These are phyloP conservation scores for Globisporangium alternatum DNA, from an alignment of 352 stramenopile genomes.

Conservation along the genomic window DNA sequence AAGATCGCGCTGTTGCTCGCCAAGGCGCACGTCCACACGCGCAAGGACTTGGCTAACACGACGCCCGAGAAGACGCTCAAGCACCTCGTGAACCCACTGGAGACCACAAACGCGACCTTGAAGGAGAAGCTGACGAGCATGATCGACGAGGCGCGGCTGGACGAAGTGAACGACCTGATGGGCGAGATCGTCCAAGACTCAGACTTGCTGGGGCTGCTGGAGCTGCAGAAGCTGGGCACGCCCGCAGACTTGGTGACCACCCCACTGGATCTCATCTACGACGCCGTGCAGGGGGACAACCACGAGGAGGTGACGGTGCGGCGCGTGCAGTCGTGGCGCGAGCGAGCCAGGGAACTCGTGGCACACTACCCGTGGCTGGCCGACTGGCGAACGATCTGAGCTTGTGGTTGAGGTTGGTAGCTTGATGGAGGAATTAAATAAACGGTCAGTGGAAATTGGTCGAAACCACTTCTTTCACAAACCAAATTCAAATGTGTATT, in stretches of 20 bases:
- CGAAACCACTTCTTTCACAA: neutral
- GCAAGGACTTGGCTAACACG: slow-evolving; percentile 57
- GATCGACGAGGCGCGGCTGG: slow-evolving; percentile 66
- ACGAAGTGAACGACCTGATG: slow-evolving; percentile 83
- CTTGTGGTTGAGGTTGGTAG: no score
- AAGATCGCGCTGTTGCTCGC: slow-evolving; percentile 44
- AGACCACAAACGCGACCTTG: slow-evolving; percentile 35
- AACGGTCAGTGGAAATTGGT: no score
- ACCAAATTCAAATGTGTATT: slow-evolving; percentile 7
- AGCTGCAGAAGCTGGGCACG: slow-evolving; percentile 79
- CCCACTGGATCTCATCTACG: slow-evolving; percentile 62
- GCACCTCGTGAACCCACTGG: slow-evolving; percentile 31
- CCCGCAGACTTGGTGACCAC: slow-evolving; percentile 72
- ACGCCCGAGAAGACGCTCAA: slow-evolving; percentile 25
- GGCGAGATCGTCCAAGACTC: slow-evolving; percentile 53
- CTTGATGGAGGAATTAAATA: no score
- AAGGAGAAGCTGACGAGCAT: slow-evolving; percentile 47
- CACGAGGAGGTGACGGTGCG: slow-evolving; percentile 26
- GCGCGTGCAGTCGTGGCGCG: slow-evolving; percentile 49
- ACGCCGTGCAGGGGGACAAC: slow-evolving; percentile 25
- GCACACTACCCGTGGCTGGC: slow-evolving; percentile 52
- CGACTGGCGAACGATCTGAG: slow-evolving; percentile 79
- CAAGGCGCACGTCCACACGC: slow-evolving; percentile 45
- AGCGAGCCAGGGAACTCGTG: slow-evolving; percentile 36
- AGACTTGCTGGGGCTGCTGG: slow-evolving; percentile 46